Evolutionary conservation across 345 rosid genomes (phyloP), one percentile per base, ranked within the genome.

Genomic region (Brassica cretica): DNA sequence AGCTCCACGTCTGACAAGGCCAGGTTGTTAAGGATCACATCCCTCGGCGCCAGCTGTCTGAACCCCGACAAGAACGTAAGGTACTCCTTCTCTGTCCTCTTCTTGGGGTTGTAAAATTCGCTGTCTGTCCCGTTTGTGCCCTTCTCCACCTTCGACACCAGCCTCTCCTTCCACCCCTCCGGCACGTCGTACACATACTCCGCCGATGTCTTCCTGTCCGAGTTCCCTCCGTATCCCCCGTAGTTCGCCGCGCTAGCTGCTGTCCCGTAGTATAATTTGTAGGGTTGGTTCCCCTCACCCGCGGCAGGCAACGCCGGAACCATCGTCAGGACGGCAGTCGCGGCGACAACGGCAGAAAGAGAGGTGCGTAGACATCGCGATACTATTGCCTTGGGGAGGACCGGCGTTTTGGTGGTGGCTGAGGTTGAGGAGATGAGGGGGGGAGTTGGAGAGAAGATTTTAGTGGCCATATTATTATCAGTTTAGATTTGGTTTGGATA

Each of bases 231-330:
- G 71, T 88, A 94, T 0, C 97, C 94, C 0, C 97, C 96, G 76
- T 94, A 94, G 82, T 92, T 94, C 33, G 98, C 90, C 29, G 97
- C 96, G 79, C 97, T 94, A 75, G 97, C 96, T 24, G 98, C 97
- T 35, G 97, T 94, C 76, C 96, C 98, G 85, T 92, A 92, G 90
- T 92, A 94, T 64, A 92, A 0, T 59, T 70, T 62, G 88, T 75
- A 94, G 18, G 88, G 16, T 64, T 76, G 80, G 56, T 69, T 76
- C 14, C 68, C 69, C 25, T 73, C 82, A 16, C 51, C 37, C 10
- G 78, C 71, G 37, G 86, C 85, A 5, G 91, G 90, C 0, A 88
- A 73, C 12, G 89, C 89, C 5, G 96, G 89, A 12, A 75, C 70
- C 55, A 89, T 24, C 39, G 88, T 74, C 14, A 92, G 60, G 51